phyloP scores from a whole-genome alignment of 768 basidiomycete genomes.

The Collybiopsis confluens region DNA sequence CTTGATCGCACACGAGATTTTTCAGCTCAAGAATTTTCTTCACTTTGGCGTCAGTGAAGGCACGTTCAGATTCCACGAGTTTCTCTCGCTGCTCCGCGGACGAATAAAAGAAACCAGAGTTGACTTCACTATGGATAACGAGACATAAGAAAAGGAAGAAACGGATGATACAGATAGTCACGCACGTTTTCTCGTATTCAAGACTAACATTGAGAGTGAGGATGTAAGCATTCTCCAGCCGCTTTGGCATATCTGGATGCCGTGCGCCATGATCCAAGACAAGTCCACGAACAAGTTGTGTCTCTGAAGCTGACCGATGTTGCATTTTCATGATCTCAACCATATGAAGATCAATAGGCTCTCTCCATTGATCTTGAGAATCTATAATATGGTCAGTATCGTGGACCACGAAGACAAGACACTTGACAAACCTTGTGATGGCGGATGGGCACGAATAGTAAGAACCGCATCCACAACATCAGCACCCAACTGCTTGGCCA shows the following conservation, averaged over 20 bases:
- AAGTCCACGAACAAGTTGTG: slow-evolving; percentile 89
- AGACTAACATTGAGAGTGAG: slow-evolving; percentile 95
- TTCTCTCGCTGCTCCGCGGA: slow-evolving; percentile 98
- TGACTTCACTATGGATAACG: slow-evolving; percentile 82
- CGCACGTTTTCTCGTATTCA: slow-evolving; percentile 99
- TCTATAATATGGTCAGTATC: slow-evolving; percentile 39
- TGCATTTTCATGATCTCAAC: slow-evolving; percentile 99
- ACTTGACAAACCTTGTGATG: slow-evolving; percentile 45
- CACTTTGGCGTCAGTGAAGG: slow-evolving; percentile 90
- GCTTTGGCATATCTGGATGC: slow-evolving; percentile 99
- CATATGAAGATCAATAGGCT: slow-evolving; percentile 99
- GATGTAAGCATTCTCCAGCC: slow-evolving; percentile 93
- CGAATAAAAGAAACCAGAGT: slow-evolving; percentile 99
- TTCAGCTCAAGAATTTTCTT: slow-evolving; percentile 97
- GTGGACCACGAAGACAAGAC: neutral
- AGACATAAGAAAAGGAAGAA: slow-evolving; percentile 15
- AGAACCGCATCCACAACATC: slow-evolving; percentile 95
- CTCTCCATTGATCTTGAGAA: slow-evolving; percentile 63
- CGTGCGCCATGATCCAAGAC: slow-evolving; percentile 97
- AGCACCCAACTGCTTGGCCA: slow-evolving; percentile 85
- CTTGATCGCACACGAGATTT: slow-evolving; percentile 92
- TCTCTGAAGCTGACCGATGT: slow-evolving; percentile 96
- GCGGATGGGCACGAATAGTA: slow-evolving; percentile 72
- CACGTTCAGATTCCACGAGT: slow-evolving; percentile 94
- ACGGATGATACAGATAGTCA: slow-evolving; percentile 14